Evolutionary conservation across 495 filamentous ascomycete species (phyloP).

Genomic region (Aspergillus steynii): DNA sequence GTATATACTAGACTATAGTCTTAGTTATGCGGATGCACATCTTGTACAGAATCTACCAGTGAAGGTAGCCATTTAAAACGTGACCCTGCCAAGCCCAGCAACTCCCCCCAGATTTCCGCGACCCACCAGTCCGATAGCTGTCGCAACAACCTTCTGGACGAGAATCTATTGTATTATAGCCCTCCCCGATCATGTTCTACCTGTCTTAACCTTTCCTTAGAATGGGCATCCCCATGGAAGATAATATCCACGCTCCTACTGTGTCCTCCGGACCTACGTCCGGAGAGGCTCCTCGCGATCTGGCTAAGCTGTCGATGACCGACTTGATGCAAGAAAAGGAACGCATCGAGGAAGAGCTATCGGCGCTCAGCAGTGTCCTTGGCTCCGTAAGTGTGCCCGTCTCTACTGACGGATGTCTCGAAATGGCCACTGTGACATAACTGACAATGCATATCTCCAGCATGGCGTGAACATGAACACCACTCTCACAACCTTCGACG

Average conservation of each 20-base stretch:
- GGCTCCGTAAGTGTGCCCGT: conserved; percentile 66
- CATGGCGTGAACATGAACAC: conserved; percentile 95
- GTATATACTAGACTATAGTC: no score
- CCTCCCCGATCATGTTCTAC: not conserved
- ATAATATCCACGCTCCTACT: conserved; percentile 70
- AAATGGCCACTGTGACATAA: not conserved
- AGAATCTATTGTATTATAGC: not conserved
- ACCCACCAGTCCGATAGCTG: conserved; percentile 7
- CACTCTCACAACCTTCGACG: conserved; percentile 82
- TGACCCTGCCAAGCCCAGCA: not conserved
- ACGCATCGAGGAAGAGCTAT: conserved; percentile 78
- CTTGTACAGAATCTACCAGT: no score
- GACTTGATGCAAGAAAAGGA: conserved; percentile 75
- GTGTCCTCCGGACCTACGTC: conserved; percentile 72
- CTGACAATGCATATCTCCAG: conserved; percentile 40
- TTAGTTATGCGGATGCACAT: no score
- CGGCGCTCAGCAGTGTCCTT: conserved; percentile 79
- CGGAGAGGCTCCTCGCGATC: conserved; percentile 47
- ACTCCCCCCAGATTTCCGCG: not conserved
- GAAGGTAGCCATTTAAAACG: not conserved
- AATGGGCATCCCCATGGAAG: conserved; percentile 61
- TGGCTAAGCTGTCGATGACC: conserved; percentile 59
- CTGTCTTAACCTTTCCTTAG: conserved; percentile 17
- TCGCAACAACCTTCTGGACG: not conserved
- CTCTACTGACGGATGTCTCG: not conserved